Evolutionary conservation across 305 asterid species (phyloP).

Genomic region (Solanum chacoense): DNA sequence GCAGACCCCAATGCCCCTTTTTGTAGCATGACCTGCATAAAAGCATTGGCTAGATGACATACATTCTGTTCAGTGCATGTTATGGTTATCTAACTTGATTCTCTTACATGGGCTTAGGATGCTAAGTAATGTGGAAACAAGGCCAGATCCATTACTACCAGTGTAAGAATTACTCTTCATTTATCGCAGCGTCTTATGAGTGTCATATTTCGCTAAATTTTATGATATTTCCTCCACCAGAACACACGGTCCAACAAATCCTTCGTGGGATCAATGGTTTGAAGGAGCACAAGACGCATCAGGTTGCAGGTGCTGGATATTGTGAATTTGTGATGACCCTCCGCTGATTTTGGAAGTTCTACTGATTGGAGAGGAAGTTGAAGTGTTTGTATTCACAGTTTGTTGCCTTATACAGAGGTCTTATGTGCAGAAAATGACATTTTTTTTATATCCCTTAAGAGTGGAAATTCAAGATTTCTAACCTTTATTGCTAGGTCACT

Average conservation of each 20-base stretch:
- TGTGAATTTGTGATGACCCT: conserved; percentile 17
- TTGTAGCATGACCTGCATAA: neutral
- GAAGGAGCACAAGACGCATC: conserved; percentile 56
- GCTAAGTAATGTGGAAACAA: conserved; percentile 34
- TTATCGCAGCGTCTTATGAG: neutral
- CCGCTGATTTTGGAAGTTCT: conserved; percentile 5
- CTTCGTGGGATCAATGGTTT: conserved; percentile 71
- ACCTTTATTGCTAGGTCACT: neutral
- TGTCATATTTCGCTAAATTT: neutral
- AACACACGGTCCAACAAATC: conserved; percentile 54
- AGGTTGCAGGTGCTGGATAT: conserved; percentile 62
- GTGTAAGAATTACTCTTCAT: conserved; percentile 30
- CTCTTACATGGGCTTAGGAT: conserved; percentile 23
- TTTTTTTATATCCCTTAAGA: neutral
- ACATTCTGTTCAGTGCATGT: neutral
- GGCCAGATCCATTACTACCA: conserved; percentile 59
- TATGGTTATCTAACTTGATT: neutral
- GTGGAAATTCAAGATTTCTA: neutral
- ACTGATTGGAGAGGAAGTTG: conserved; percentile 3
- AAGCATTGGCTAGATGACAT: neutral
- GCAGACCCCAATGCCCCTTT: neutral
- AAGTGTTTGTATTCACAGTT: neutral
- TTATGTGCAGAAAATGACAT: conserved; percentile 16
- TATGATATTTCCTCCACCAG: conserved; percentile 16
- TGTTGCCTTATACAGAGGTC: neutral